A percentile compares a stretch with the other conserved stretches of the same genome.
phyloP scores from a whole-genome alignment of 208 protist genomes.

The Blechomonas ayalai region DNA sequence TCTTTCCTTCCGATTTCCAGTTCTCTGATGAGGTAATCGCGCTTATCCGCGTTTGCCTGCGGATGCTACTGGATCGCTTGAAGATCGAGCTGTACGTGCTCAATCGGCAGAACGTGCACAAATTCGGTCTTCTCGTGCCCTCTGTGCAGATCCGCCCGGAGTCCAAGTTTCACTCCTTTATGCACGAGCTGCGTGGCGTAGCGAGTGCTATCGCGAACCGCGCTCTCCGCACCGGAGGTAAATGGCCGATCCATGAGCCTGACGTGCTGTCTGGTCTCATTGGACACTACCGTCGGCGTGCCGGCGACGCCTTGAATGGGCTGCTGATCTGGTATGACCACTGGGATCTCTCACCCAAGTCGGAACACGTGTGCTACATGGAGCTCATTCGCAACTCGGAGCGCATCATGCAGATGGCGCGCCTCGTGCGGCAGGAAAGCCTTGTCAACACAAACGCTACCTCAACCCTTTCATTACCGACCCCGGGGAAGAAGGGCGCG shows the following conservation, averaged over 20 bases:
- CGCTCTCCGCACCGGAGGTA: slow-evolving; percentile 40
- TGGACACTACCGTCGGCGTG: slow-evolving; percentile 53
- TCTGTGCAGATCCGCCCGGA: slow-evolving; percentile 59
- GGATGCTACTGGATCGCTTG: slow-evolving; percentile 57
- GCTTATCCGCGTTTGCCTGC: slow-evolving; percentile 55
- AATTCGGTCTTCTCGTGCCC: slow-evolving; percentile 38
- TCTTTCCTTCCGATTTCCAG: slow-evolving; percentile 52
- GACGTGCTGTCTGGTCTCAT: slow-evolving; percentile 54
- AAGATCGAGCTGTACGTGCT: slow-evolving; percentile 75
- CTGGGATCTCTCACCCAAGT: slow-evolving; percentile 67
- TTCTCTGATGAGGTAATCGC: slow-evolving; percentile 55
- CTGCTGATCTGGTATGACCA: slow-evolving; percentile 82
- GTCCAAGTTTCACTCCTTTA: slow-evolving; percentile 53
- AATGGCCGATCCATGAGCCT: slow-evolving; percentile 46
- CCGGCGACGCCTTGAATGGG: slow-evolving; percentile 42
- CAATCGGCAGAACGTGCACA: slow-evolving; percentile 61
- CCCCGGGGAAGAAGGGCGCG: slow-evolving; percentile 26
- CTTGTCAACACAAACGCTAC: slow-evolving; percentile 60
- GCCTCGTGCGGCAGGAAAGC: slow-evolving; percentile 54
- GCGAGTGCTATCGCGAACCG: slow-evolving; percentile 50
- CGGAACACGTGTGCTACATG: slow-evolving; percentile 69
- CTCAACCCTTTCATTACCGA: slow-evolving; percentile 35
- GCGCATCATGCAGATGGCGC: slow-evolving; percentile 60
- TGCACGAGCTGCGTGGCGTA: slow-evolving; percentile 59
- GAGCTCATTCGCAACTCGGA: slow-evolving; percentile 78